Evolutionary conservation across 495 filamentous ascomycete species (phyloP), one percentile per base, ranked within the genome.

Genomic region (Penicillium mononematosum): DNA sequence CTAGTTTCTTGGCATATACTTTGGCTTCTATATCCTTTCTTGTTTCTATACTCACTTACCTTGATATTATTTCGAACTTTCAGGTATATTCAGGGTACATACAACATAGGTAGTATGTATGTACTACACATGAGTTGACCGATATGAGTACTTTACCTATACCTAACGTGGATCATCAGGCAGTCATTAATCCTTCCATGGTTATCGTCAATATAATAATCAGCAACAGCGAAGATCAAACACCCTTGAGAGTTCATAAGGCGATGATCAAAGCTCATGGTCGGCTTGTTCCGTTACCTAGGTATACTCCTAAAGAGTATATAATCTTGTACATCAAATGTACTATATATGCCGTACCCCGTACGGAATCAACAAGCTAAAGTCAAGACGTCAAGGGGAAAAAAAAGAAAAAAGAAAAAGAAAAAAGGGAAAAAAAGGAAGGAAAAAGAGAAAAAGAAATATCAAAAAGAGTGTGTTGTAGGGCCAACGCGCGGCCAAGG

Each of bases 401-500:
- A 9, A 52, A 52, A 20, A 27, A 36, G 19, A 41, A 41, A 51
- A 51, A 27, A 19, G 0, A 24, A 24, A 24, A 24, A 3, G 0
- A 0, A 3, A 24, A 24, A 24, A 24, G 0, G 1, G 1, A 29
- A 29, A 29, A 29, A 1, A 0, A 0, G 4, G 0, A 24, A 24
- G 0, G 3, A 2, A 9, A 29, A 29, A 9, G 27, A 1, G 41
- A 17, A 19, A 17, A 16, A 34, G 9, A 17, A 52, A 22, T 17
- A 44, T 43, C 5, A 22, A 52, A 24, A 12, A 38, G 16, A 4
- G 43, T 10, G 10, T 12, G 31, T 34, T 34, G 31, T 43, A 42
- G 14, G 47, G 54, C 29, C 29, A 50, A 67, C 59, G 59, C 59
- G 60, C 43, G 53, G 53, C 53, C 53, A 46, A 29, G 51, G 20